Evolutionary conservation across 2,329 filamentous ascomycete species (phyloP).

Genomic region (Ophiostoma sp.): DNA sequence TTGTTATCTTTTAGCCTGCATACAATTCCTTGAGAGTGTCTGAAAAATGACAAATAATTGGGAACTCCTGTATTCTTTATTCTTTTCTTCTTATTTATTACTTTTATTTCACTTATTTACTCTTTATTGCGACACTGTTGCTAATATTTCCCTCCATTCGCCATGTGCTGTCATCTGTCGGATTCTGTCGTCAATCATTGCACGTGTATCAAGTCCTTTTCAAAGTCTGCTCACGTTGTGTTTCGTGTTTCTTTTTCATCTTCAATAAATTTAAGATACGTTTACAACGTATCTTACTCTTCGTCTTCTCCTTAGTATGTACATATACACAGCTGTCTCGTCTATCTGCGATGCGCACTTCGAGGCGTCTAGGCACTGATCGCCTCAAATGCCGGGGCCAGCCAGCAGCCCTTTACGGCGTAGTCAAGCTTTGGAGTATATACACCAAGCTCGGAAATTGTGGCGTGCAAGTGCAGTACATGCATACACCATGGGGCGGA

Average conservation of each 20-base stretch:
- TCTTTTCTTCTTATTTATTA: neutral
- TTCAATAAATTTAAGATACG: neutral
- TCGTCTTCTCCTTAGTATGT: neutral
- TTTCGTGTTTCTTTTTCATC: neutral
- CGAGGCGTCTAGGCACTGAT: slow-evolving; percentile 10
- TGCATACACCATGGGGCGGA: too few species aligned
- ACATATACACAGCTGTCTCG: neutral
- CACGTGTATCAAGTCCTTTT: neutral
- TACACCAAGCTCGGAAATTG: neutral
- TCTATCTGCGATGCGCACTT: neutral
- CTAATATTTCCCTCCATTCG: too few species aligned
- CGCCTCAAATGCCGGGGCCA: slow-evolving; percentile 13
- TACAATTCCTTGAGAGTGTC: neutral
- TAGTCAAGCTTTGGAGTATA: neutral
- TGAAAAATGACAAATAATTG: slow-evolving; percentile 2
- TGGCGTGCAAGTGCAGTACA: neutral
- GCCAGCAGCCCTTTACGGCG: slow-evolving; percentile 3
- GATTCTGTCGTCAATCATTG: neutral
- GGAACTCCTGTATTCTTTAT: neutral
- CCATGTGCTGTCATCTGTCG: slow-evolving; percentile 6
- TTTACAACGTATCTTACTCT: neutral
- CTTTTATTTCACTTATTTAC: too few species aligned
- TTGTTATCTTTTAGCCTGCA: neutral
- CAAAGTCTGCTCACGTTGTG: neutral
- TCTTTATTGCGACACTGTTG: too few species aligned